These are phyloP conservation scores for Omphalotus guepiniiformis DNA, from an alignment of 768 basidiomycete genomes.

Conservation along the genomic window DNA sequence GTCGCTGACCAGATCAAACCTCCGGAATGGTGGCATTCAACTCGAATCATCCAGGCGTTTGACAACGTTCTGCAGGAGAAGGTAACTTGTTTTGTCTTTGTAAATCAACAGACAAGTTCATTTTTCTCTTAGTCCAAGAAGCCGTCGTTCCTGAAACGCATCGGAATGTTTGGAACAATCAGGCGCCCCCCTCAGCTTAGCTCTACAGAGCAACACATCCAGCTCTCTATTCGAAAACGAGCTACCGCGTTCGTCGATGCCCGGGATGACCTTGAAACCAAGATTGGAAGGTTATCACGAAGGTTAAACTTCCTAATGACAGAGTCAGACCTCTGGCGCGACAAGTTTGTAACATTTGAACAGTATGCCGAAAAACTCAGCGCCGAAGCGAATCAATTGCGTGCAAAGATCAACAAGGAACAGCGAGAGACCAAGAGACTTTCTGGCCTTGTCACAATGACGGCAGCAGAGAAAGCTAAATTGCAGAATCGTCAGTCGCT, in stretches of 20 bases:
- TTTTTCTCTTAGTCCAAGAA: slow-evolving; percentile 64
- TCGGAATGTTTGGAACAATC: slow-evolving; percentile 70
- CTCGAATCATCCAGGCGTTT: slow-evolving; percentile 86
- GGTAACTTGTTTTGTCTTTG: slow-evolving; percentile 34
- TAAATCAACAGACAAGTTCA: slow-evolving; percentile 7
- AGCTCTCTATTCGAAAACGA: slow-evolving; percentile 85
- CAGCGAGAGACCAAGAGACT: slow-evolving; percentile 84
- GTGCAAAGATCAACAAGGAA: slow-evolving; percentile 87
- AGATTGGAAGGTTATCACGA: slow-evolving; percentile 82
- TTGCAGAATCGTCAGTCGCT: slow-evolving; percentile 67
- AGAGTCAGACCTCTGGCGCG: slow-evolving; percentile 85
- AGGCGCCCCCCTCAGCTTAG: slow-evolving; percentile 72
- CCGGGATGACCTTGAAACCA: slow-evolving; percentile 89
- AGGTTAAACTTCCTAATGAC: slow-evolving; percentile 91
- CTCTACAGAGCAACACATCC: slow-evolving; percentile 79
- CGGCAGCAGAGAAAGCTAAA: slow-evolving; percentile 73
- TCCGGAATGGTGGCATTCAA: slow-evolving; percentile 94
- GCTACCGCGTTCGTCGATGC: slow-evolving; percentile 95
- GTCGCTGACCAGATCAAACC: slow-evolving; percentile 88
- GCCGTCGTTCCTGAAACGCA: slow-evolving; percentile 81
- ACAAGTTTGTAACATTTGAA: slow-evolving; percentile 93
- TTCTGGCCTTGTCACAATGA: slow-evolving; percentile 72
- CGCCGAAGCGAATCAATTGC: slow-evolving; percentile 78
- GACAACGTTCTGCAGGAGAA: slow-evolving; percentile 83
- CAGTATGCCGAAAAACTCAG: slow-evolving; percentile 90